Evolutionary conservation across 805 yeast genomes (phyloP).

Genomic region (Saturnispora dispora): DNA sequence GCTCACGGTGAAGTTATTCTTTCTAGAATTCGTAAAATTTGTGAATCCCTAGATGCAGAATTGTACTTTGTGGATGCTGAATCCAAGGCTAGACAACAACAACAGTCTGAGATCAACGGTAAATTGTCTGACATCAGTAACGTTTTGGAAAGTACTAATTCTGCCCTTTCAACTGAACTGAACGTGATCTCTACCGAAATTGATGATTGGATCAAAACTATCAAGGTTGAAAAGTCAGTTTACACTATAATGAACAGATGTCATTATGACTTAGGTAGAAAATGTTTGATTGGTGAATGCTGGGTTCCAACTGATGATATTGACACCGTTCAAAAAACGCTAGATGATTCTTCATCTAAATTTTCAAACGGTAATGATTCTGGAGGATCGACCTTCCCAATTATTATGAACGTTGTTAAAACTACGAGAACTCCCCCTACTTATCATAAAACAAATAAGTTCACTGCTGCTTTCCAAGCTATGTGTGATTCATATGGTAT

Average conservation of each 20-base stretch:
- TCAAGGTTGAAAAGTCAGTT: slow-evolving; percentile 49
- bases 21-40: slow-evolving; percentile 66
- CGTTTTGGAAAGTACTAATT: slow-evolving; percentile 39
- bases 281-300: slow-evolving; percentile 63
- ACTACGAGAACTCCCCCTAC: slow-evolving; percentile 92
- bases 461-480: slow-evolving; percentile 85
- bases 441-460: slow-evolving; percentile 86
- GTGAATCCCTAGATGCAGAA: slow-evolving; percentile 84
- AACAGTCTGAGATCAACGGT: slow-evolving; percentile 35
- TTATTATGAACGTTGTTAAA: slow-evolving; percentile 43
- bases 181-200: slow-evolving; percentile 56
- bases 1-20: slow-evolving; percentile 80
- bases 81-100: slow-evolving; percentile 29
- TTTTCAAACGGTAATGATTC: slow-evolving; percentile 15
- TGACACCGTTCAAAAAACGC: slow-evolving; percentile 33
- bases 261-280: slow-evolving; percentile 57
- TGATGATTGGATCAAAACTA: slow-evolving; percentile 45
- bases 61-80: slow-evolving; percentile 52
- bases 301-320: slow-evolving; percentile 61
- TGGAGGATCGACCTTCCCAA: slow-evolving; percentile 20
- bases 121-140: slow-evolving; percentile 45
- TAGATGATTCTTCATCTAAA: slow-evolving; percentile 32
- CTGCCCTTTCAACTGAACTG: slow-evolving; percentile 55
- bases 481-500: slow-evolving; percentile 95
- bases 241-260: slow-evolving; percentile 54